Conservation (phyloP, 371 early-diverging fungal genomes). For the Cokeromyces recurvatus region DNA sequence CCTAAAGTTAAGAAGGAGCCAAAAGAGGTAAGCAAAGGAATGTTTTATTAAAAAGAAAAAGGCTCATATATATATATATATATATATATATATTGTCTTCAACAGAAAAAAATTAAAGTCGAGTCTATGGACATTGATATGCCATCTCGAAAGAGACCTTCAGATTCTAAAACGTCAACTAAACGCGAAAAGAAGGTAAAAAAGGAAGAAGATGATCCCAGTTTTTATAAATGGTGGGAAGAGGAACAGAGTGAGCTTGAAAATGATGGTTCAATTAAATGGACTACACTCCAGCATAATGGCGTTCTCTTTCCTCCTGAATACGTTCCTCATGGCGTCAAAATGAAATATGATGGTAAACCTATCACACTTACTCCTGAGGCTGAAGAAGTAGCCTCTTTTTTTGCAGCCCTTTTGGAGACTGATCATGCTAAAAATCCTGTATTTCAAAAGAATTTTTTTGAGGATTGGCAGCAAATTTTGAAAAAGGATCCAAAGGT, state of each 20-base stretch:
- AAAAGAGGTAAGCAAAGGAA: too few species aligned
- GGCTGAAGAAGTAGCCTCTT: conserved; percentile 94
- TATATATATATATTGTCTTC: too few species aligned
- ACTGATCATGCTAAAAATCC: conserved; percentile 84
- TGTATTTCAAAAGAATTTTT: conserved; percentile 89
- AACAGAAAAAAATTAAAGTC: too few species aligned
- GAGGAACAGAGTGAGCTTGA: conserved; percentile 48
- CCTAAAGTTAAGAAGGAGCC: too few species aligned
- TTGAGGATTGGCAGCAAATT: conserved; percentile 75
- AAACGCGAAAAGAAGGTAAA: conserved; percentile 16
- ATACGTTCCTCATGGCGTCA: conserved; percentile 88
- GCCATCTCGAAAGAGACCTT: conserved; percentile 12
- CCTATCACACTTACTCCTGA: conserved; percentile 70
- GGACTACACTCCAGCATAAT: conserved; percentile 85
- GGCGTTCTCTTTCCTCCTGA: conserved; percentile 92
- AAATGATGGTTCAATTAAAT: conserved; percentile 54
- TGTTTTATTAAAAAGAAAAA: too few species aligned
- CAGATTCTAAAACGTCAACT: conserved; percentile 1
- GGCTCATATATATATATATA: too few species aligned
- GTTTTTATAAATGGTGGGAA: conserved; percentile 44
- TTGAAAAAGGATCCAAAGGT: conserved; percentile 63
- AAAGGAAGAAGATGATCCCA: conserved; percentile 30
- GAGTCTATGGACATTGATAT: conserved; percentile 24
- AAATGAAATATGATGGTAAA: conserved; percentile 84
- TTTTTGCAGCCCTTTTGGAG: conserved; percentile 85